Conservation (phyloP, 2,329 filamentous ascomycete genomes). For the Botryotinia calthae region DNA sequence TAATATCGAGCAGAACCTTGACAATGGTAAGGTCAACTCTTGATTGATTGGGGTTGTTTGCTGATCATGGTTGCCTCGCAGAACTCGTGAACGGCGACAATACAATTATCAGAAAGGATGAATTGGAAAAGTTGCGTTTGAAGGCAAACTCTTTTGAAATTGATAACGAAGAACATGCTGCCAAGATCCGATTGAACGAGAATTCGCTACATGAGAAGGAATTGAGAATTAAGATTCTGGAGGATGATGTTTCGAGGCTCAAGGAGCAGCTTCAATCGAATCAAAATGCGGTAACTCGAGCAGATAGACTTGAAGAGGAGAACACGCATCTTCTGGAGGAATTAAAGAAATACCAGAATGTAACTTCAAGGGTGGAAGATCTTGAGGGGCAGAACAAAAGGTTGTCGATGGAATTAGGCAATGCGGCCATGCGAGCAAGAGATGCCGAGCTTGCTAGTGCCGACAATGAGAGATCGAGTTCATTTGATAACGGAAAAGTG, state of each 20-base stretch:
- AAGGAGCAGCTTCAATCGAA: constrained; percentile 26
- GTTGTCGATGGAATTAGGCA: constrained; percentile 25
- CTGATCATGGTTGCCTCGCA: constrained; percentile 3
- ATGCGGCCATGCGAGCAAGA: constrained; percentile 20
- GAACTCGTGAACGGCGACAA: constrained; percentile 21
- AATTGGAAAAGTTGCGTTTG: neutral
- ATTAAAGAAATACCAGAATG: constrained; percentile 24
- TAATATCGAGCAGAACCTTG: constrained; percentile 29
- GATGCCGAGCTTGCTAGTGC: constrained; percentile 2
- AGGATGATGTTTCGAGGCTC: constrained; percentile 16
- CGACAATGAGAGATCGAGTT: constrained; percentile 6
- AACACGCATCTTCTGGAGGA: constrained; percentile 28
- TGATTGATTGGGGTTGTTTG: neutral
- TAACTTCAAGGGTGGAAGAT: constrained; percentile 21
- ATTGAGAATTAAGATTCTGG: constrained; percentile 7
- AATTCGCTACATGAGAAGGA: constrained; percentile 7
- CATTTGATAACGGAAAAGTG: neutral
- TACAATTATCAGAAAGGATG: constrained; percentile 6
- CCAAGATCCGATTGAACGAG: neutral
- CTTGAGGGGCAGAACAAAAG: constrained; percentile 34
- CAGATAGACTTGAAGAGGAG: constrained; percentile 25
- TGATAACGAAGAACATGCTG: neutral
- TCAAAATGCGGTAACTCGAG: constrained; percentile 21
- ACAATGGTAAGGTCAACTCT: constrained; percentile 24
- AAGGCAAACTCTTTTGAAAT: neutral